Evolutionary conservation across 1,139 yeast genomes (phyloP).

Genomic region (Magnusiomyces suaveolens): DNA sequence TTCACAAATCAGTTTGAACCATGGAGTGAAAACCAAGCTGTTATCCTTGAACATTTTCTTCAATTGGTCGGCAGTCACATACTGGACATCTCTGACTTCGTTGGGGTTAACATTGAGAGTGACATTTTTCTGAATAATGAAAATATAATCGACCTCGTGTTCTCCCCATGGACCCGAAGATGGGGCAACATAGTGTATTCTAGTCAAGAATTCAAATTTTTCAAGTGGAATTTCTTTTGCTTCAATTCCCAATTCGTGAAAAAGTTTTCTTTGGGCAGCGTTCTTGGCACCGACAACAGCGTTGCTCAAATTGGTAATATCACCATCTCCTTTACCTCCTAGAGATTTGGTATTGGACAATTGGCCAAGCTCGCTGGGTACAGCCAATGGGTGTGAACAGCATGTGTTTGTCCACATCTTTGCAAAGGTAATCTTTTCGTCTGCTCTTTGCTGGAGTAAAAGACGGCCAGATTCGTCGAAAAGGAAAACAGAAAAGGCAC

Average conservation of each 20-base stretch:
- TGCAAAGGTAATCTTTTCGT: slow-evolving; percentile 93
- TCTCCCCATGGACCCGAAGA: slow-evolving; percentile 89
- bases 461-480: slow-evolving; percentile 71
- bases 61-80: slow-evolving; percentile 60
- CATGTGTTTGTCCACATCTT: slow-evolving; percentile 98
- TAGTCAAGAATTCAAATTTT: slow-evolving; percentile 71
- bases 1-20: slow-evolving; percentile 95
- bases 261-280: slow-evolving; percentile 87
- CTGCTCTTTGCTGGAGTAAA: slow-evolving; percentile 87
- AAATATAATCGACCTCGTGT: slow-evolving; percentile 92
- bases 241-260: slow-evolving; percentile 87
- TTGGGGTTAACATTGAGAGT: slow-evolving; percentile 45
- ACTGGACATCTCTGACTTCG: slow-evolving; percentile 74
- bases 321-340: background rate
- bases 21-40: slow-evolving; percentile 72
- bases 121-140: slow-evolving; percentile 61
- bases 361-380: slow-evolving; percentile 65
- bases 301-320: slow-evolving; percentile 36
- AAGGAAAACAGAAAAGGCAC: slow-evolving; percentile 90
- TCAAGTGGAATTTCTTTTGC: slow-evolving; percentile 47
- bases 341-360: background rate
- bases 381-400: slow-evolving; percentile 92
- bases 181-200: slow-evolving; percentile 92
- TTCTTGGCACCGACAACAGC: slow-evolving; percentile 71
- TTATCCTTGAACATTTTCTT: slow-evolving; percentile 64